Base-by-base conservation (phyloP, 495 filamentous ascomycete genomes). In the Saxophila tyrrhenica region DNA sequence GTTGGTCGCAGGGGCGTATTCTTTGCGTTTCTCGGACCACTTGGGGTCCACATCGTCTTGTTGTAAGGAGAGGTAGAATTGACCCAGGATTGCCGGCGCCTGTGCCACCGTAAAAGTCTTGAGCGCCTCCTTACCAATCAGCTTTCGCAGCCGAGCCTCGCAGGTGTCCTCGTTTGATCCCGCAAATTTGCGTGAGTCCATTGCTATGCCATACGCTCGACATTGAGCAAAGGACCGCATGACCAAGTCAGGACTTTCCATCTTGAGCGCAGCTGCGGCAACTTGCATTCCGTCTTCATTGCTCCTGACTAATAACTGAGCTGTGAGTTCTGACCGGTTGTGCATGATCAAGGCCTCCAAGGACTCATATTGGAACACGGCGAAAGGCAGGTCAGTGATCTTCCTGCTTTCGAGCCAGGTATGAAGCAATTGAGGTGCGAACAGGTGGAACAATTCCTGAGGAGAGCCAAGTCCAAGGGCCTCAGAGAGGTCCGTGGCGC, bases 371-470 rank as follows among this genome's bases (percentile, higher is more conserved):
- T 82, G 83, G 69, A 95, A 97, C 10, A 90, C 85, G 44, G 73
- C 70, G 60, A 79, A 95, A 9, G 92, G 89, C 51, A 96, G 84
- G 2, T 77, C 73, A 1, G 73, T 70, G 11, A 94, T 68, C 23
- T 74, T 35, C 29, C 13, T 13, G 1, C 68, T 66, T 54, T 85
- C 78, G 1, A 89, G 78, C 94, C 92, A 97, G 0, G 89, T 94
- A 65, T 87, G 94, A 3, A 97, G 72, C n/a, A 97, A 75, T 65
- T 99, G 94, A 21, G 89, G 82, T 17, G 86, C 81, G 63, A 96
- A 97, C 2, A 97, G 74, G n/a, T 73, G 76, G 65, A 97, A 96
- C 2, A 99, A 65, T 39, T 81, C 75, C 60, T 75, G 77, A 0
- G 86, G 72, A 39, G 78, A 73, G 32, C 71, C 63, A 32, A 96